phyloP scores from a whole-genome alignment of 2,329 filamentous ascomycete species.

The Cryphonectria naterciae region DNA sequence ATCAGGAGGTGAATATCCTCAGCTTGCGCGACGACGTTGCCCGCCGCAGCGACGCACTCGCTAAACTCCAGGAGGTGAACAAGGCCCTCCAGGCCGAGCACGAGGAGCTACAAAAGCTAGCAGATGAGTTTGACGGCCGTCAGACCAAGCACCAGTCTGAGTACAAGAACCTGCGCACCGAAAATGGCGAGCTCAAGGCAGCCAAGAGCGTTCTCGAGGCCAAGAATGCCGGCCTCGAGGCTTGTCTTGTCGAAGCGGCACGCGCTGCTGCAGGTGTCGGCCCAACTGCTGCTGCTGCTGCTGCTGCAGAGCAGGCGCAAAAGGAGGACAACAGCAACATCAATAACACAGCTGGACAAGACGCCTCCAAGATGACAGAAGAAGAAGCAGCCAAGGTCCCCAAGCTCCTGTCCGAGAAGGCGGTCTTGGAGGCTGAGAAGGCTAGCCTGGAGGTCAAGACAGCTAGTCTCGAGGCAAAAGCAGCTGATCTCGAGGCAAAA shows the following conservation, averaged over 20 bases:
- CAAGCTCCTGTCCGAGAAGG: slow-evolving; percentile 15
- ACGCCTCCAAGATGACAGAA: slow-evolving; percentile 5
- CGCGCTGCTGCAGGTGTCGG: slow-evolving; percentile 8
- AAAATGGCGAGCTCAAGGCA: slow-evolving; percentile 22
- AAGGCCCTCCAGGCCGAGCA: slow-evolving; percentile 28
- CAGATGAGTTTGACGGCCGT: slow-evolving; percentile 16
- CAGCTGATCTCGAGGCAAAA: slow-evolving; percentile 18
- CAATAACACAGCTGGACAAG: slow-evolving; percentile 9
- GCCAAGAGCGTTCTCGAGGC: slow-evolving; percentile 21
- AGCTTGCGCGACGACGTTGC: slow-evolving; percentile 23
- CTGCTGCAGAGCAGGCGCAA: not conserved
- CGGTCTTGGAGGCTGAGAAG: slow-evolving; percentile 20
- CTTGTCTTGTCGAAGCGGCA: slow-evolving; percentile 6
- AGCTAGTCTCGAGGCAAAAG: slow-evolving; percentile 5
- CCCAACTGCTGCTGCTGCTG: not conserved
- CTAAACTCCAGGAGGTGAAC: slow-evolving; percentile 24
- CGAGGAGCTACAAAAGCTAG: slow-evolving; percentile 23
- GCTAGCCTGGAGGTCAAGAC: slow-evolving; percentile 9
- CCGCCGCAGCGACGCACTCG: slow-evolving; percentile 19
- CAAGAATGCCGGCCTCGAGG: slow-evolving; percentile 25
- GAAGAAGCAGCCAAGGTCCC: slow-evolving; percentile 24
- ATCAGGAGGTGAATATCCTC: slow-evolving; percentile 25
- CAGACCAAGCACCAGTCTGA: slow-evolving; percentile 6
- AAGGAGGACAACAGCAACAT: not conserved
- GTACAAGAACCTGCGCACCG: slow-evolving; percentile 17